phyloP scores from a whole-genome alignment of 1,284 basidiomycete genomes.

The Polyporus tsugae region DNA sequence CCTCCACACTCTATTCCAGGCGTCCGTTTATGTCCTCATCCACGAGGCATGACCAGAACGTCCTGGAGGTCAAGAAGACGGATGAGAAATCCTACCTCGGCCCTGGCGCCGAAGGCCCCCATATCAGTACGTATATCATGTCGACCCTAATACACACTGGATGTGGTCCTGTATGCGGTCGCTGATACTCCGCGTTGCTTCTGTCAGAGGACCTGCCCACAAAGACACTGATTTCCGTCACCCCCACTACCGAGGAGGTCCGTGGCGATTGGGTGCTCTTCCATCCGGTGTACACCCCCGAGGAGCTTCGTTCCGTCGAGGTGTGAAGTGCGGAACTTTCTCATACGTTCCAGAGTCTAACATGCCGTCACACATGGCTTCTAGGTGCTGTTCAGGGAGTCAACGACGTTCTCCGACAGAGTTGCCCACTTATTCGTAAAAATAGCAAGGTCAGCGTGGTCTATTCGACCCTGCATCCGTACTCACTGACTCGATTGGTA shows the following conservation, averaged over 20 bases:
- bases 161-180: not conserved
- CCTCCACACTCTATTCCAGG: constrained; percentile 14
- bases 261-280: constrained; percentile 85
- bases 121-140: constrained; percentile 39
- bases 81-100: constrained; percentile 33
- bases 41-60: constrained; percentile 16
- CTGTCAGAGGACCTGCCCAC: constrained; percentile 32
- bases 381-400: constrained; percentile 76
- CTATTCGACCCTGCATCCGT: not conserved
- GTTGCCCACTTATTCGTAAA: constrained; percentile 72
- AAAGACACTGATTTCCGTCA: constrained; percentile 11
- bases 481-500: constrained; percentile 1
- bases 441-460: constrained; percentile 55
- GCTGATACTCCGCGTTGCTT: constrained; percentile 13
- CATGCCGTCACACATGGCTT: constrained; percentile 4
- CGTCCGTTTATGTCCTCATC: constrained; percentile 26
- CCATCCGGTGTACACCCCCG: constrained; percentile 81
- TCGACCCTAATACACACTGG: not conserved
- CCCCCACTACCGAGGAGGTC: constrained; percentile 38
- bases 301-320: constrained; percentile 83
- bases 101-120: constrained; percentile 43
- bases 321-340: constrained; percentile 44
- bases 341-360: not conserved
- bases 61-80: constrained; percentile 27
- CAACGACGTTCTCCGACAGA: constrained; percentile 77